phyloP scores from a whole-genome alignment of 352 stramenopile genomes.

The Phytophthora citrophthora region DNA sequence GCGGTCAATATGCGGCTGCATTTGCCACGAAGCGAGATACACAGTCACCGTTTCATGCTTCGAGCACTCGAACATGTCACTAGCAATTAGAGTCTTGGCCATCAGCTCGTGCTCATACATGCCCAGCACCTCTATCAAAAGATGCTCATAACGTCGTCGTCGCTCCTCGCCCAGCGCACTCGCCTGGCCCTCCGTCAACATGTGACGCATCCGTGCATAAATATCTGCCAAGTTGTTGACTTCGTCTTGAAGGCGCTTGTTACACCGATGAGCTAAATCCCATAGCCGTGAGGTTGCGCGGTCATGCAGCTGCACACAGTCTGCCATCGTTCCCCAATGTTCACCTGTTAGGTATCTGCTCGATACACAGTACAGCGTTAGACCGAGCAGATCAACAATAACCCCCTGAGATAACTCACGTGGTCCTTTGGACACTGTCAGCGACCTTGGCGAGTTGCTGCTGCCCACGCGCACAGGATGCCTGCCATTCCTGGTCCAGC shows the following conservation, averaged over 20 bases:
- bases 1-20: conserved; percentile 86
- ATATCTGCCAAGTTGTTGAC: conserved; percentile 51
- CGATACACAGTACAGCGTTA: neutral
- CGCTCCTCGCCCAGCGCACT: conserved; percentile 34
- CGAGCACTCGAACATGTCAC: conserved; percentile 70
- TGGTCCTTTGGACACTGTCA: conserved; percentile 78
- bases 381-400: neutral
- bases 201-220: conserved; percentile 50
- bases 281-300: conserved; percentile 64
- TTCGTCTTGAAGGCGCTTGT: conserved; percentile 57
- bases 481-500: conserved; percentile 72
- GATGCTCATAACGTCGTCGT: conserved; percentile 56
- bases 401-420: conserved; percentile 35
- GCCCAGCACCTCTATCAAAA: conserved; percentile 63
- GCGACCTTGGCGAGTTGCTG: conserved; percentile 71
- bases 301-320: conserved; percentile 55
- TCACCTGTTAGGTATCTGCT: conserved; percentile 68
- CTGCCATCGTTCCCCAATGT: conserved; percentile 63
- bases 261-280: conserved; percentile 74
- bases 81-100: conserved; percentile 76
- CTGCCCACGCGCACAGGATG: conserved; percentile 49
- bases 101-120: conserved; percentile 87
- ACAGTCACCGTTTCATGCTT: conserved; percentile 75
- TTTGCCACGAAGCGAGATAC: conserved; percentile 61
- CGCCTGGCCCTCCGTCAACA: conserved; percentile 36